Percentiles rank a stretch among this genome's conserved stretches.
These are phyloP conservation scores for Bimuria novae-zelandiae DNA, from an alignment of 2,329 filamentous ascomycete species.

Conservation along the genomic window DNA sequence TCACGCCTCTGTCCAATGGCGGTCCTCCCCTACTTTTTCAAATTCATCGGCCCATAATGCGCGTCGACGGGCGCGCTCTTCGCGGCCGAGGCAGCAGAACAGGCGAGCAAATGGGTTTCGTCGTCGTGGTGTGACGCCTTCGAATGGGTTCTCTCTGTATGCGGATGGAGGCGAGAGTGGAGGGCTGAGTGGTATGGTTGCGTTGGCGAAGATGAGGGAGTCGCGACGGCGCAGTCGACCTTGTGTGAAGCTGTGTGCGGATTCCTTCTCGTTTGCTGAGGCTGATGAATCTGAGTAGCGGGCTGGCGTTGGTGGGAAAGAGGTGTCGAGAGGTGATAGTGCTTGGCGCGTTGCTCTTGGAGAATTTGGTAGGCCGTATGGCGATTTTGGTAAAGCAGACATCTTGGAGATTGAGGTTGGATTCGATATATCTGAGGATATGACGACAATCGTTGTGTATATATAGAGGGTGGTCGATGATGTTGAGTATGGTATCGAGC, in stretches of 20 bases:
- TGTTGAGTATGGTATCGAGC: neutral
- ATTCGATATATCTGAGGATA: conserved; percentile 7
- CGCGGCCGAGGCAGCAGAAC: conserved; percentile 41
- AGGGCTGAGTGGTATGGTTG: conserved; percentile 41
- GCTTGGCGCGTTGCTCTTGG: conserved; percentile 24
- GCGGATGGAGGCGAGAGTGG: conserved; percentile 19
- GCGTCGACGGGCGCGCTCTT: conserved; percentile 34
- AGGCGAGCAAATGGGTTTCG: conserved; percentile 36
- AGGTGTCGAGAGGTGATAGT: conserved; percentile 29
- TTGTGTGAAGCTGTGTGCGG: conserved; percentile 19
- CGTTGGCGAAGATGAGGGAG: conserved; percentile 41
- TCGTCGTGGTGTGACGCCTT: conserved; percentile 34
- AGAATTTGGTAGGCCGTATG: conserved; percentile 29
- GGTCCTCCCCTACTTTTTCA: conserved; percentile 37
- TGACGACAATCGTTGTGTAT: conserved; percentile 4
- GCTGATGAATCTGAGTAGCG: conserved; percentile 15
- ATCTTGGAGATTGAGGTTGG: conserved; percentile 13
- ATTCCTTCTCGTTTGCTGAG: conserved; percentile 18
- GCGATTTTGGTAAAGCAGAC: conserved; percentile 20
- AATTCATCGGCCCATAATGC: conserved; percentile 27
- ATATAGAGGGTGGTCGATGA: neutral
- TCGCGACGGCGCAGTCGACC: conserved; percentile 22
- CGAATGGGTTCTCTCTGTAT: conserved; percentile 24
- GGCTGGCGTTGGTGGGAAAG: conserved; percentile 14
- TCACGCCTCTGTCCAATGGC: conserved; percentile 41